Base-by-base conservation (phyloP, 176 grass and related monocot species). In the Phoenix roebelenii region DNA sequence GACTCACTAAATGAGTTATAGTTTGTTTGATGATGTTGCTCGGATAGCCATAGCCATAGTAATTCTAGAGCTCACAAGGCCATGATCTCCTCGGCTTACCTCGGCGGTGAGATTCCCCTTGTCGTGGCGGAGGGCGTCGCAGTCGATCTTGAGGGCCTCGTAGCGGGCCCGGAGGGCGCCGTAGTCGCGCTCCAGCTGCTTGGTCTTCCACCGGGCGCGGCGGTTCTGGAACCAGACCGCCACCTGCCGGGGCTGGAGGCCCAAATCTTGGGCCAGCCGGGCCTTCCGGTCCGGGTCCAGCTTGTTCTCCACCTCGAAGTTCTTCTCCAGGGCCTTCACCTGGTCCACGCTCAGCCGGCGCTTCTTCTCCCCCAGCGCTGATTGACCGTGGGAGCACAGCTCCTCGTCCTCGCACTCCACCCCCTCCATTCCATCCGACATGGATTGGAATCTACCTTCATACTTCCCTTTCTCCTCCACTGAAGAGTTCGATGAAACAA, bases 151-250 rank as follows among this genome's bases (percentile, higher is more conserved):
- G 65, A 89, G 74, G 14, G 74, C 69, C 22, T 89, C 81, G 52
- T 89, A 74, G 23, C 74, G 74, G 0, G 61, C 35, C 30, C 78
- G 71, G 49, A 89, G 77, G 3, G 70, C 64, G n/a, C 67, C 68
- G 59, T 72, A 89, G 77, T 89, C 85, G 57, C 74, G 78, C 69
- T 89, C 85, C 63, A 89, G 68, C 68, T 78, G 76, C 70, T 89
- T 89, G 23, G 81, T 84, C 81, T 89, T 89, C 76, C 73, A 89
- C n/a, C 85, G 68, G 20, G 85, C 85, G 54, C 85, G 85, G 26
- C 85, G 80, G 81, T 89, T 89, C 77, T 89, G 85, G 74, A 89
- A 89, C 85, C 85, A 89, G 52, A 89, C 74, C 20, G 81, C 85
- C 18, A 89, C 85, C 70, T 89, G 85, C 3, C 85, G 73, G n/a